Base-by-base conservation (phyloP, 1,139 yeast genomes). In the Geotrichum klebahnii region DNA sequence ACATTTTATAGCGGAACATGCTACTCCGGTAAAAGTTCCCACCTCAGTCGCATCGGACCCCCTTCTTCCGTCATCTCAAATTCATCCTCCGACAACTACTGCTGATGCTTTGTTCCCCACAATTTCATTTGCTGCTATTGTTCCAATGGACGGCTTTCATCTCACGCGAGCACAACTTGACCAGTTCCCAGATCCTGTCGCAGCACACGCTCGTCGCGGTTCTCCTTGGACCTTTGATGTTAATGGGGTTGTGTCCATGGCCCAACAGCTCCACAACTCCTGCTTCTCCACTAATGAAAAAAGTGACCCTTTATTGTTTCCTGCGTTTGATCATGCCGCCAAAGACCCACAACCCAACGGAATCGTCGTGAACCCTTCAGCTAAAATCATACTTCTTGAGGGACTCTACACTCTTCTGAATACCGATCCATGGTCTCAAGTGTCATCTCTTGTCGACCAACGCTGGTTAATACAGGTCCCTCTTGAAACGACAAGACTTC, bases 91-190 rank as follows among this genome's bases (percentile, higher is more conserved):
- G 33, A 33, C 36, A 33, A 33, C 23, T 5, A 35, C 38, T 4
- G n/a, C 23, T 19, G 5, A 23, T 12, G 23, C 17, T n/a, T 6
- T 16, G n/a, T n/a, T 26, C 38, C 17, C 8, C 38, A 35, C 19
- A 17, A 33, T 14, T 6, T 16, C 19, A 3, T 8, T 6, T 16
- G 17, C 19, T 33, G 16, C 19, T 33, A 20, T 3, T 33, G 69
- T 81, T 1, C 80, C 83, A 9, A 80, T 79, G 82, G 97, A 90
- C 67, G 97, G 97, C 9, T 90, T 77, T 63, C 97, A 90, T 64
- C 71, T 80, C 29, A 80, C 88, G 9, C 68, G 92, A 37, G 56
- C 65, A 0, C 76, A 78, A 47, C 69, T 90, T 29, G 72, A 69
- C 23, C 56, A 67, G 43, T 74, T 84, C 63, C 66, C 70, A 2